Evolutionary conservation across 495 filamentous ascomycete species (phyloP).

Genomic region (Trichoderma erinaceum): DNA sequence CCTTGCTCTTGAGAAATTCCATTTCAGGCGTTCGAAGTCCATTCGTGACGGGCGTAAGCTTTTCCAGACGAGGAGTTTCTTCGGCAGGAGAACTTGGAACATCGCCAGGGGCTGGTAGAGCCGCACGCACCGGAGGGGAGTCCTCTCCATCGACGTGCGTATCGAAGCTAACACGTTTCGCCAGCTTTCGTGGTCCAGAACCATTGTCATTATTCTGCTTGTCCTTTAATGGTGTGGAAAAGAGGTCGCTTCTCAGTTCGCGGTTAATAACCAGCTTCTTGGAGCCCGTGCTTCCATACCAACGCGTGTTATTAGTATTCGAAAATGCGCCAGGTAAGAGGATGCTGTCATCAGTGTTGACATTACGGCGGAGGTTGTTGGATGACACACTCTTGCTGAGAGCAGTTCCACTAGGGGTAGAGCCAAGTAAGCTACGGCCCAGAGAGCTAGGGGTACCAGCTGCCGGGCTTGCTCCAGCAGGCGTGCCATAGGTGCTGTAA

Average conservation of each 20-base stretch:
- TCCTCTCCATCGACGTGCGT: slow-evolving; percentile 35
- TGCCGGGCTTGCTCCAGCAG: slow-evolving; percentile 48
- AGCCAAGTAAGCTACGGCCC: slow-evolving; percentile 59
- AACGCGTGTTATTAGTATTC: slow-evolving; percentile 51
- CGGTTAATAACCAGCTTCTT: slow-evolving; percentile 90
- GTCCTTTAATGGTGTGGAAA: slow-evolving; percentile 49
- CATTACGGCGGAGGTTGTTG: slow-evolving; percentile 56
- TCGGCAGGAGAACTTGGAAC: background rate
- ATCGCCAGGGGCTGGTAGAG: slow-evolving; percentile 13
- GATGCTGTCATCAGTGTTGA: slow-evolving; percentile 65
- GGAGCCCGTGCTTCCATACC: slow-evolving; percentile 55
- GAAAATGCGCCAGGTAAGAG: slow-evolving; percentile 83
- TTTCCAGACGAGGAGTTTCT: slow-evolving; percentile 24
- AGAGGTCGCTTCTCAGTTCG: slow-evolving; percentile 72
- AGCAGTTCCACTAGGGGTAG: slow-evolving; percentile 47
- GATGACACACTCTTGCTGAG: slow-evolving; percentile 58
- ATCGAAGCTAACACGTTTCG: slow-evolving; percentile 89
- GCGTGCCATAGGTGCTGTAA: slow-evolving; percentile 82
- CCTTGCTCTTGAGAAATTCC: slow-evolving; percentile 63
- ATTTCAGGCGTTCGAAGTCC: slow-evolving; percentile 50
- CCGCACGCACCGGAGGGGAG: background rate
- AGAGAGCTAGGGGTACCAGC: slow-evolving; percentile 65
- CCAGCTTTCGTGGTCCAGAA: slow-evolving; percentile 55
- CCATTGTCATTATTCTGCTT: slow-evolving; percentile 32
- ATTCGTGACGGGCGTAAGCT: background rate